Percentiles rank a stretch among this genome's conserved stretches.
phyloP scores from a whole-genome alignment of 768 basidiomycete species.

The Amanita rimosa region DNA sequence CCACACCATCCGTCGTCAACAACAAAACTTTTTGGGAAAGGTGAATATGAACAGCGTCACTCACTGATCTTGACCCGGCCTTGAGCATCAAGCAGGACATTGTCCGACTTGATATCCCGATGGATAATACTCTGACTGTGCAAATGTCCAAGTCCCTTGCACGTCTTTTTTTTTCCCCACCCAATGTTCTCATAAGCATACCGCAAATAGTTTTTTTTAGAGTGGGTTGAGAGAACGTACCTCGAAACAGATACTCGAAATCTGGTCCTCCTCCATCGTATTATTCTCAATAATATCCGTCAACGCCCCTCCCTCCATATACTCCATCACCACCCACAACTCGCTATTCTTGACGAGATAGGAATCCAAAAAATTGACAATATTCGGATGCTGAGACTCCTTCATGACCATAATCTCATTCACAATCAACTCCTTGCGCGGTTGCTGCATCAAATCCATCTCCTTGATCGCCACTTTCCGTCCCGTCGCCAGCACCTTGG shows the following conservation, averaged over 20 bases:
- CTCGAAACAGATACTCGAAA: conserved; percentile 85
- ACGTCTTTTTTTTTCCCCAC: conserved; percentile 52
- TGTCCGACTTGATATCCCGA: conserved; percentile 95
- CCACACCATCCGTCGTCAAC: neutral
- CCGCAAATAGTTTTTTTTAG: too few relatives aligned
- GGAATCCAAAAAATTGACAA: conserved; percentile 90
- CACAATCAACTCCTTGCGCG: conserved; percentile 93
- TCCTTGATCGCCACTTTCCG: conserved; percentile 96
- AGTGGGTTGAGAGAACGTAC: conserved; percentile 30
- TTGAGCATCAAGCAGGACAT: conserved; percentile 84
- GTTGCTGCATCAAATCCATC: conserved; percentile 93
- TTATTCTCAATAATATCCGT: conserved; percentile 99
- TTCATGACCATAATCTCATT: conserved; percentile 99
- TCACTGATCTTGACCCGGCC: conserved; percentile 96
- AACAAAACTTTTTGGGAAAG: too few relatives aligned
- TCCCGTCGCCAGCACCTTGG: conserved; percentile 75
- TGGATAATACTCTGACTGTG: conserved; percentile 94
- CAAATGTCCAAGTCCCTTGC: conserved; percentile 87
- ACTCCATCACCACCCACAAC: conserved; percentile 98
- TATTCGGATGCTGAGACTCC: conserved; percentile 93
- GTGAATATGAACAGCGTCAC: conserved; percentile 23
- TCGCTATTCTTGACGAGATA: conserved; percentile 84
- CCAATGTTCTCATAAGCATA: neutral
- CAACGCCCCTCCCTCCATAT: conserved; percentile 96
- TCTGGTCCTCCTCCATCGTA: conserved; percentile 89